A percentile compares a stretch with the other conserved stretches of the same genome.
phyloP scores from a whole-genome alignment of 352 stramenopile genomes.

The Globisporangium canariense region DNA sequence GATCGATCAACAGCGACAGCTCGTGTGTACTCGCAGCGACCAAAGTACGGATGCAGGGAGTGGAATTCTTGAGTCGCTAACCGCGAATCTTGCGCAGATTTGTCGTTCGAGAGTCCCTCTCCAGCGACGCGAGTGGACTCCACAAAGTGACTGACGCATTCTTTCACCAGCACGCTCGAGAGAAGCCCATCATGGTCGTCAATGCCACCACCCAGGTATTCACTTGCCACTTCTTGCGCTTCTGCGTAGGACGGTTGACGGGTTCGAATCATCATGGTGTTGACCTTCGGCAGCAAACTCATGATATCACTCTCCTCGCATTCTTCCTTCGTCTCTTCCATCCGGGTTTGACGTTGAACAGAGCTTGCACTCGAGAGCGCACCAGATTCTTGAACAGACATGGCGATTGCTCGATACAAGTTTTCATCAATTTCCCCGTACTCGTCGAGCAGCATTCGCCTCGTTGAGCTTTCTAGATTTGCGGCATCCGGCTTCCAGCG shows the following conservation, averaged over 20 bases:
- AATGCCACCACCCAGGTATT: constrained; percentile 44
- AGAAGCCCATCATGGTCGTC: constrained; percentile 61
- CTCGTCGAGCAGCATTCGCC: not conserved
- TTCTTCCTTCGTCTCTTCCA: constrained; percentile 40
- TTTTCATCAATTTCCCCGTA: constrained; percentile 18
- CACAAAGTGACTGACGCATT: constrained; percentile 85
- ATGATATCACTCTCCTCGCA: constrained; percentile 15
- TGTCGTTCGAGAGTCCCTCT: constrained; percentile 27
- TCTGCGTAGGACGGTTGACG: constrained; percentile 60
- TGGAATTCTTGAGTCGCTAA: constrained; percentile 53
- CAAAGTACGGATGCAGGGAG: constrained; percentile 85
- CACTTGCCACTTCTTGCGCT: constrained; percentile 53
- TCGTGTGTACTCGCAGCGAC: constrained; percentile 73
- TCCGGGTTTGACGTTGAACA: not conserved
- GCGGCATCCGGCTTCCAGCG: not conserved
- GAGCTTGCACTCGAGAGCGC: not conserved
- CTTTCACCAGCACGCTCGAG: constrained; percentile 74
- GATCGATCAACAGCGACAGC: constrained; percentile 46
- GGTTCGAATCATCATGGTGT: constrained; percentile 11
- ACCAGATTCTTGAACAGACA: constrained; percentile 15
- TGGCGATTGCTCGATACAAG: constrained; percentile 12
- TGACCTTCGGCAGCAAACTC: not conserved
- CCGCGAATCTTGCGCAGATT: constrained; percentile 3
- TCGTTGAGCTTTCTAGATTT: not conserved
- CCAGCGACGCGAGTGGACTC: constrained; percentile 72